These are phyloP conservation scores for Quaeritorhiza haematococci DNA, from an alignment of 371 early-diverging fungal species.

Conservation along the genomic window DNA sequence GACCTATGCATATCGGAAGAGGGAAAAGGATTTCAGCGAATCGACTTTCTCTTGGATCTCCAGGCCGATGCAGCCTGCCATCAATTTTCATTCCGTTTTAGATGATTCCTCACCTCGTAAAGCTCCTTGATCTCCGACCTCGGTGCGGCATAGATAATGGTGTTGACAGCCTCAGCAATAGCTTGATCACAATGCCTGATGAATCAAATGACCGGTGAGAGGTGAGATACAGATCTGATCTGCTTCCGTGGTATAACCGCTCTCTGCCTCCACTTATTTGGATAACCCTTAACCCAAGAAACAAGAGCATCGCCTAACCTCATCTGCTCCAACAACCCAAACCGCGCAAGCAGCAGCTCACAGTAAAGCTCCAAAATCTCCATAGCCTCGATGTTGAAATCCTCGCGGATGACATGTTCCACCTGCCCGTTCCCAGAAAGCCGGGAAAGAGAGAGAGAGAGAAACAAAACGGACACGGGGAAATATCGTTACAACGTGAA, in stretches of 20 bases:
- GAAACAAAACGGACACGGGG: not conserved
- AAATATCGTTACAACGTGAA: constrained; percentile 1
- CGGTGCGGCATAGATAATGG: constrained; percentile 84
- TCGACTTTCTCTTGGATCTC: too few species aligned
- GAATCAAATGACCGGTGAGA: too few species aligned
- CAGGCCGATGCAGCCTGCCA: too few species aligned
- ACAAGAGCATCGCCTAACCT: constrained; percentile 42
- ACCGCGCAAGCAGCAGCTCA: constrained; percentile 81
- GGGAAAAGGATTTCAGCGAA: constrained; percentile 1
- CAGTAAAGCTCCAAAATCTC: constrained; percentile 88
- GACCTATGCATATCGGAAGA: constrained; percentile 18
- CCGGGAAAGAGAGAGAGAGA: not conserved
- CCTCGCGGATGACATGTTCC: constrained; percentile 90
- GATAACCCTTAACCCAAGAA: too few species aligned
- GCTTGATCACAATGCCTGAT: constrained; percentile 70
- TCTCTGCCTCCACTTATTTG: not conserved
- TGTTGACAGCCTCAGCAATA: constrained; percentile 80
- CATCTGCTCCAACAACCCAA: constrained; percentile 78
- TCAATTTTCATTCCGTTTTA: not conserved
- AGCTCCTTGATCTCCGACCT: constrained; percentile 84
- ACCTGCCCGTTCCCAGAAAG: constrained; percentile 31
- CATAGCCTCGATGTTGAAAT: constrained; percentile 81
- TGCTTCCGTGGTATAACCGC: not conserved
- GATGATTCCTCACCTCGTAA: constrained; percentile 33
- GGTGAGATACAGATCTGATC: not conserved